Evolutionary conservation across 768 basidiomycete genomes (phyloP).

Genomic region (Sutorius australiensis): DNA sequence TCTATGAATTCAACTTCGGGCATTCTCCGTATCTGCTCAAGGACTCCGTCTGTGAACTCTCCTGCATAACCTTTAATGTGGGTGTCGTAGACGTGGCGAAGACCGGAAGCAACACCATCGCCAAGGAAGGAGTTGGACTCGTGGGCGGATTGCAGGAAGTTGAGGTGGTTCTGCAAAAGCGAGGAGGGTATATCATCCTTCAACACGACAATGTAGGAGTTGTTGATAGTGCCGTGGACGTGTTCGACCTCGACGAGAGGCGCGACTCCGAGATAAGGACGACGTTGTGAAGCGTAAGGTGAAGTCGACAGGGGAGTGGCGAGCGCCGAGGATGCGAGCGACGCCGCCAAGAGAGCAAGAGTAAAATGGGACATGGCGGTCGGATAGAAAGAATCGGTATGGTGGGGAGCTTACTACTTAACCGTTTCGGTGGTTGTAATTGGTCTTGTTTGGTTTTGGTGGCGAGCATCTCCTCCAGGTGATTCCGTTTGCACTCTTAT

Average conservation of each 20-base stretch:
- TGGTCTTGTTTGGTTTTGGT: conserved; percentile 29
- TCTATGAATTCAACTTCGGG: conserved; percentile 94
- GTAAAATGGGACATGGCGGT: conserved; percentile 34
- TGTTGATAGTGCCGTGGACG: conserved; percentile 70
- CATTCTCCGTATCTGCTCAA: conserved; percentile 73
- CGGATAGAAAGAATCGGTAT: conserved; percentile 13
- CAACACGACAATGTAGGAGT: conserved; percentile 93
- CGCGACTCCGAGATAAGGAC: conserved; percentile 51
- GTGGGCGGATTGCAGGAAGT: conserved; percentile 66
- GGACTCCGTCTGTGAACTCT: conserved; percentile 60
- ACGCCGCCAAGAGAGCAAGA: conserved; percentile 36
- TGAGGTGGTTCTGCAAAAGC: conserved; percentile 71
- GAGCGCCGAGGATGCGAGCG: conserved; percentile 33
- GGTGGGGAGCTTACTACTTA: conserved; percentile 21
- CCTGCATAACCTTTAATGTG: conserved; percentile 80
- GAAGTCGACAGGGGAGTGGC: conserved; percentile 47
- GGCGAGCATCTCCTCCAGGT: conserved; percentile 10
- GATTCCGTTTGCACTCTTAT: neutral
- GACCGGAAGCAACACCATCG: conserved; percentile 43
- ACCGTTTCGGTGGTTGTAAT: conserved; percentile 14
- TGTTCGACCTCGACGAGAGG: conserved; percentile 58
- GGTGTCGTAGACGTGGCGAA: conserved; percentile 74
- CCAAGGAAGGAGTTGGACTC: conserved; percentile 50
- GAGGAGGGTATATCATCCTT: conserved; percentile 61
- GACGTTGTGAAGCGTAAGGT: conserved; percentile 31